A percentile compares a stretch with the other conserved stretches of the same genome.
phyloP scores from a whole-genome alignment of 495 filamentous ascomycete genomes.

The Evansstolkia leycettana region DNA sequence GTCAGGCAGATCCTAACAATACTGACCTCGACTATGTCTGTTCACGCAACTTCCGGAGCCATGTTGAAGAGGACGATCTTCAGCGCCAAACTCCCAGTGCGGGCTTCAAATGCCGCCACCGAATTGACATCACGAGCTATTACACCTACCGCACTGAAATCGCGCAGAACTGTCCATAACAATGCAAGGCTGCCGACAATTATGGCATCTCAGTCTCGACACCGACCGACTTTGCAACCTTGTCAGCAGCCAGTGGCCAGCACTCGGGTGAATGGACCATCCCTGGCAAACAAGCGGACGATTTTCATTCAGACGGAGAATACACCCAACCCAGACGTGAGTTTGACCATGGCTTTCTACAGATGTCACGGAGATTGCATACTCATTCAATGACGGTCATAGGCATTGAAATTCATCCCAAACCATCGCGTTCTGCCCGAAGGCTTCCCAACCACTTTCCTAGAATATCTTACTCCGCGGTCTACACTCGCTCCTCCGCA shows the following conservation, averaged over 20 bases:
- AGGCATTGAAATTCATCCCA: slow-evolving; percentile 87
- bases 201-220: slow-evolving; percentile 35
- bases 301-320: slow-evolving; percentile 96
- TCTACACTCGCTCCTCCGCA: slow-evolving; percentile 80
- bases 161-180: slow-evolving; percentile 23
- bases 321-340: slow-evolving; percentile 81
- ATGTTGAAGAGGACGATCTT: slow-evolving; percentile 23
- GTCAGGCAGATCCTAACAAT: no score
- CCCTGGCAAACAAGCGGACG: slow-evolving; percentile 44
- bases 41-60: slow-evolving; percentile 20
- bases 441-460: slow-evolving; percentile 56
- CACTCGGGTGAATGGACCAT: slow-evolving; percentile 21
- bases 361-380: background rate
- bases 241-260: slow-evolving; percentile 27
- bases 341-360: slow-evolving; percentile 9
- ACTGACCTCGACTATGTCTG: slow-evolving; percentile 14
- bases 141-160: slow-evolving; percentile 17
- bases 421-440: slow-evolving; percentile 72
- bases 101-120: slow-evolving; percentile 10
- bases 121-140: slow-evolving; percentile 16
- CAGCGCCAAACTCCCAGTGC: slow-evolving; percentile 15
- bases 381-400: background rate
- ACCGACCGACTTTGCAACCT: slow-evolving; percentile 35
- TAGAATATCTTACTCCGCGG: slow-evolving; percentile 84
- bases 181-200: slow-evolving; percentile 33